Evolutionary conservation across 306 rosid species (phyloP).

Genomic region (Fragaria ananassa): DNA sequence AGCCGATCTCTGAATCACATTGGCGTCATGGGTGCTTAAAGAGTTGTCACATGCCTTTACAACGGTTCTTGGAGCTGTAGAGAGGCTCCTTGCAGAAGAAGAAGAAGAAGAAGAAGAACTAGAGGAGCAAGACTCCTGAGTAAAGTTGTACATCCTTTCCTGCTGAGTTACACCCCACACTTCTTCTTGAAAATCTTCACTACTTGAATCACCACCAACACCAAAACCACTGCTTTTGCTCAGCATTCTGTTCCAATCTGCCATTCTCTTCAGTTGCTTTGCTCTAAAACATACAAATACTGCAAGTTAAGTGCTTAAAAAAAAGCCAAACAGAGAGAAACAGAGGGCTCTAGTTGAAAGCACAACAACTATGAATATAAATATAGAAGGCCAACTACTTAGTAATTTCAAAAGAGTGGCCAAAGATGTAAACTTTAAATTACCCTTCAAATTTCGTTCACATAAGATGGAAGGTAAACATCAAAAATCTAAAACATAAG

Average conservation of each 20-base stretch:
- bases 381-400: background rate
- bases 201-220: constrained; percentile 30
- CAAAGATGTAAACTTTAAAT: background rate
- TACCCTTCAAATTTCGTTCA: background rate
- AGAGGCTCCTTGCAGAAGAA: constrained; percentile 37
- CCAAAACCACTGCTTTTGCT: constrained; percentile 34
- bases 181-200: constrained; percentile 59
- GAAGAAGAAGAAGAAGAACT: constrained; percentile 34
- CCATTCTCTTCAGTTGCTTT: constrained; percentile 39
- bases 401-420: background rate
- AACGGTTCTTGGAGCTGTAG: constrained; percentile 47
- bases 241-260: constrained; percentile 39
- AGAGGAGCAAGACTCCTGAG: constrained; percentile 16
- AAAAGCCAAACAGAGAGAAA: constrained; percentile 6
- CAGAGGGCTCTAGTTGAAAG: background rate
- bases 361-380: background rate
- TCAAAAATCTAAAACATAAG: background rate
- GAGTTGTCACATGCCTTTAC: constrained; percentile 35
- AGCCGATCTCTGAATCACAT: constrained; percentile 47
- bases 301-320: constrained; percentile 1
- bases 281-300: constrained; percentile 21
- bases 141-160: constrained; percentile 18
- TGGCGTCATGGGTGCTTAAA: constrained; percentile 28
- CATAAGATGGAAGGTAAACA: background rate
- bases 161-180: constrained; percentile 39